These are phyloP conservation scores for Serendipita sp. DNA, from an alignment of 1,284 basidiomycete genomes.

Conservation along the genomic window DNA sequence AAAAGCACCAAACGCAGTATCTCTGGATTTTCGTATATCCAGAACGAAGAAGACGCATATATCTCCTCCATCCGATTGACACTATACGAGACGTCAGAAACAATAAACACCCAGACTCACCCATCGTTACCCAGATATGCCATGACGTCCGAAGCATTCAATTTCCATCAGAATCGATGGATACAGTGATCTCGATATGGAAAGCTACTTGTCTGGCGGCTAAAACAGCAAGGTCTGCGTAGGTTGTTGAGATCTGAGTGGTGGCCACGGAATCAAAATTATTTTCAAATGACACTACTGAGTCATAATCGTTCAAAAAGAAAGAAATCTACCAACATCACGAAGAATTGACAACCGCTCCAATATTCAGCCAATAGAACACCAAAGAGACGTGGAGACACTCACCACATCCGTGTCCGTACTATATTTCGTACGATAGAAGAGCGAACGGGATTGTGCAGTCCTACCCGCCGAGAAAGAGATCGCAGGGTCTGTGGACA, in stretches of 20 bases:
- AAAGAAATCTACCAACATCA: neutral
- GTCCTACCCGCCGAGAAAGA: neutral
- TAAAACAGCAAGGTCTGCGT: slow-evolving; percentile 3
- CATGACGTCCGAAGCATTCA: neutral
- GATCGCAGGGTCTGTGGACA: slow-evolving; percentile 22
- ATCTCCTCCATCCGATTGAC: neutral
- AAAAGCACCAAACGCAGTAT: neutral
- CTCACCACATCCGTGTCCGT: neutral
- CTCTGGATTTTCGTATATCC: neutral
- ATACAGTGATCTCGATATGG: slow-evolving; percentile 1
- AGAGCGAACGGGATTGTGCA: slow-evolving; percentile 3
- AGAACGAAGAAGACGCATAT: neutral
- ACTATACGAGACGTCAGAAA: neutral
- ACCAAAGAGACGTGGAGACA: neutral
- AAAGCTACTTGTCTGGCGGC: neutral
- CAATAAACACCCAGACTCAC: neutral
- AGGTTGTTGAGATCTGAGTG: neutral
- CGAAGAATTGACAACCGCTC: neutral
- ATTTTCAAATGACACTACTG: neutral
- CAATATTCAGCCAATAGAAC: neutral
- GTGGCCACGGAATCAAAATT: slow-evolving; percentile 5
- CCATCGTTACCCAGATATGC: neutral
- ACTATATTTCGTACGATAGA: neutral
- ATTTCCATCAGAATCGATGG: neutral
- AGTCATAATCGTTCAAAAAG: slow-evolving; percentile 7